Conservation (phyloP, 768 basidiomycete species). For the Phlebiopsis flavidoalba region DNA sequence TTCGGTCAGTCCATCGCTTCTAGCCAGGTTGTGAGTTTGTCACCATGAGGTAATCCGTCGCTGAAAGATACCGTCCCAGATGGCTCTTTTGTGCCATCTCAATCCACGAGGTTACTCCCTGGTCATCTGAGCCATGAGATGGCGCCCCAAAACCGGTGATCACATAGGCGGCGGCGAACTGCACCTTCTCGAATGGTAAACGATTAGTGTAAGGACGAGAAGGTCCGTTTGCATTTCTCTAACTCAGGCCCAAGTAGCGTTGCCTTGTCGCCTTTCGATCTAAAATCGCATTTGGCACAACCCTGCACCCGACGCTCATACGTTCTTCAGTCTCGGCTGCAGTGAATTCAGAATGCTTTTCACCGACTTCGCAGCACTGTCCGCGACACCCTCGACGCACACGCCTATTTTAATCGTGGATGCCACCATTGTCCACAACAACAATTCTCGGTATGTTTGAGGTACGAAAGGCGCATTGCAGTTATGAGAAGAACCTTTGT, state of each 20-base stretch:
- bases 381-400: slow-evolving; percentile 21
- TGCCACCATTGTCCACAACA: slow-evolving; percentile 86
- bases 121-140: slow-evolving; percentile 19
- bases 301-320: slow-evolving; percentile 32
- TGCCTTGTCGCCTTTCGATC: slow-evolving; percentile 78
- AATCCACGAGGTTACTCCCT: slow-evolving; percentile 94
- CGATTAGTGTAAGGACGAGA: slow-evolving; percentile 77
- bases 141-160: background rate
- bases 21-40: slow-evolving; percentile 14
- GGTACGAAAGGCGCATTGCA: background rate
- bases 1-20: background rate
- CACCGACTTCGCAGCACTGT: slow-evolving; percentile 27
- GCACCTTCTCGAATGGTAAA: slow-evolving; percentile 84
- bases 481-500: background rate
- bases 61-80: slow-evolving; percentile 93
- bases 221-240: slow-evolving; percentile 69
- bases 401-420: slow-evolving; percentile 74
- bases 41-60: slow-evolving; percentile 63
- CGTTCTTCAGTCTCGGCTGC: background rate
- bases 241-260: slow-evolving; percentile 87
- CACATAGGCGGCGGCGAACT: slow-evolving; percentile 1
- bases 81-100: slow-evolving; percentile 92
- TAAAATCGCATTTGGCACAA: slow-evolving; percentile 79
- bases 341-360: background rate
- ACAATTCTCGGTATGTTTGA: slow-evolving; percentile 23